A percentile compares a stretch with the other conserved stretches of the same genome.
These are phyloP conservation scores for Arxiozyma telluris DNA, from an alignment of 1,139 yeast genomes.

Conservation along the genomic window DNA sequence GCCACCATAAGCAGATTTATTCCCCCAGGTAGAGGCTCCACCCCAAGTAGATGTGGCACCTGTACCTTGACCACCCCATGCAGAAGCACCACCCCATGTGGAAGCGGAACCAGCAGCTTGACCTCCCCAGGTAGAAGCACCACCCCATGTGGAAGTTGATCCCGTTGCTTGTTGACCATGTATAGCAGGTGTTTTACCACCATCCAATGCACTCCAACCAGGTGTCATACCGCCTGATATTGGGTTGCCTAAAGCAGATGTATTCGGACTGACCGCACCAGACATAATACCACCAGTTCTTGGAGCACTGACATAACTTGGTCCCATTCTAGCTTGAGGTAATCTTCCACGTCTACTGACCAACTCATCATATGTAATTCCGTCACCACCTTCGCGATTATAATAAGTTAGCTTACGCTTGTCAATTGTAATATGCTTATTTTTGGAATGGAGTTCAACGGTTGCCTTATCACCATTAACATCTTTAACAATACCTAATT, in stretches of 20 bases:
- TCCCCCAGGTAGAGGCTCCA: conserved; percentile 40
- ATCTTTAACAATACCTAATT: conserved; percentile 87
- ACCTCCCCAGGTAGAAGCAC: conserved; percentile 44
- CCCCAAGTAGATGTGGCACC: conserved; percentile 36
- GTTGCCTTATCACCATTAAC: conserved; percentile 88
- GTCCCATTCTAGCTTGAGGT: conserved; percentile 29
- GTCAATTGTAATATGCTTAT: conserved; percentile 77
- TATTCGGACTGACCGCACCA: conserved; percentile 15
- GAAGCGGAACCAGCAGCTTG: conserved; percentile 40
- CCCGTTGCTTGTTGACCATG: conserved; percentile 32
- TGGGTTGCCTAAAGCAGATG: conserved; percentile 19
- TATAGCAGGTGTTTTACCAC: conserved; percentile 43
- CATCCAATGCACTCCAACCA: conserved; percentile 39
- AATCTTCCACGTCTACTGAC: conserved; percentile 34
- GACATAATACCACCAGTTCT: conserved; percentile 24
- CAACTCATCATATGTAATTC: conserved; percentile 74
- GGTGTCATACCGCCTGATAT: conserved; percentile 47
- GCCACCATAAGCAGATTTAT: conserved; percentile 30
- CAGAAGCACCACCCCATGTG: conserved; percentile 35
- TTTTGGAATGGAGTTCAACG: conserved; percentile 86
- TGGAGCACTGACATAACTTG: conserved; percentile 32
- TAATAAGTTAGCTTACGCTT: conserved; percentile 69
- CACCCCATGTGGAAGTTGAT: conserved; percentile 42
- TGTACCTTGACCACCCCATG: conserved; percentile 35
- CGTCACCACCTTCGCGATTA: conserved; percentile 48